Evolutionary conservation across 2,329 filamentous ascomycete species (phyloP), one percentile per base, ranked within the genome.

Genomic region (Fusarium agapanthi): DNA sequence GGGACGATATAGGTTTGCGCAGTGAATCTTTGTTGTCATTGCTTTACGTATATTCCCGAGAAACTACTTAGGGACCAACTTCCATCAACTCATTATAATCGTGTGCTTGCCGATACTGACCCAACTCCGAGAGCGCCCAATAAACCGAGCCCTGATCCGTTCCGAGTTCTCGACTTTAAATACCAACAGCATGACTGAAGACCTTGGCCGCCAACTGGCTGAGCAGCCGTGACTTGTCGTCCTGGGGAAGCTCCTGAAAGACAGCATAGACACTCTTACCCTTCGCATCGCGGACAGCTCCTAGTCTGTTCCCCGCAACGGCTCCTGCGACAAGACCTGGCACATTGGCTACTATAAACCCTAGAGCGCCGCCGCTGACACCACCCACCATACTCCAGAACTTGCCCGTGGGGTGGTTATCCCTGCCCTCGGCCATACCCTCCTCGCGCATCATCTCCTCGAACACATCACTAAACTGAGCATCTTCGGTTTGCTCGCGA

Each of bases 191-290:
- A 80, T 94, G 92, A 71, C 92, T 93, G 79, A 98, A 95, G 3
- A 98, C 92, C 82, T 93, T 95, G 35, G 91, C 90, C 3, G 95
- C 95, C 79, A 98, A 83, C 82, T 97, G 93, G 79, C 91, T 92
- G 69, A 98, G 85, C 77, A 99, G 82, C 81, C 90, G 91, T 61
- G 94, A 91, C 79, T 94, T 92, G 78, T 97, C 95, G 56, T 87
- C 87, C 81, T 94, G 92, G 56, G 95, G 95, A 78, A 99, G 85
- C 76, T 97, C 93, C 86, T 89, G 90, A 81, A 95, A 98, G 22
- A 98, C 96, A 34, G 91, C 87, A 82, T 97, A 98, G 11, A 99
- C 96, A 79, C 94, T 97, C 90, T 98, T 98, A 28, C 95, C 95
- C 83, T 91, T 95, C 37, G 93, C 90, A 83, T 99, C 96, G 63